Percentiles rank a stretch among this genome's conserved stretches.
Evolutionary conservation across 2,329 filamentous ascomycete species (phyloP).

Genomic region (Monilinia polystroma): DNA sequence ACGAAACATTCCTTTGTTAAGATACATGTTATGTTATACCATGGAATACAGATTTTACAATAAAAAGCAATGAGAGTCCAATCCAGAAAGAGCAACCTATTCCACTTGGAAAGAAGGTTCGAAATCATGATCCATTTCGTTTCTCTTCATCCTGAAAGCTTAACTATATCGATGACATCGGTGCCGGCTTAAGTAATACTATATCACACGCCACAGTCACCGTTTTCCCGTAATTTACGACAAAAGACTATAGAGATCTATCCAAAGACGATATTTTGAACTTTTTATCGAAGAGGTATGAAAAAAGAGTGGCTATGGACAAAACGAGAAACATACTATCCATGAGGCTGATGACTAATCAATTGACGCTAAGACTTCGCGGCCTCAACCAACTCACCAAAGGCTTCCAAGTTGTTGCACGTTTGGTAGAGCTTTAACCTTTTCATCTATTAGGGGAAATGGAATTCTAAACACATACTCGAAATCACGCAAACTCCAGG

Average conservation of each 20-base stretch:
- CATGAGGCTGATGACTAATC: not conserved
- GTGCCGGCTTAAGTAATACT: not conserved
- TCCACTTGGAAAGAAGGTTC: slow-evolving; percentile 8
- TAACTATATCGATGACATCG: not conserved
- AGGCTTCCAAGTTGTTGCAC: not conserved
- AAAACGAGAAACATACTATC: not conserved
- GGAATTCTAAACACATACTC: not conserved
- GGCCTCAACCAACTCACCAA: not conserved
- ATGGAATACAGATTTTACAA: not conserved
- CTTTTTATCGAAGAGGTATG: not conserved
- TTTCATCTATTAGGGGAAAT: not conserved
- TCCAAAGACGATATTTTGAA: not conserved
- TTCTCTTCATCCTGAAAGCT: not conserved
- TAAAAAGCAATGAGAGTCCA: not conserved
- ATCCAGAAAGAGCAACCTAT: slow-evolving; percentile 3
- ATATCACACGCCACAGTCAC: not conserved
- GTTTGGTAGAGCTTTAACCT: not conserved
- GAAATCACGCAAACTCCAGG: not conserved
- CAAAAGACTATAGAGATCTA: not conserved
- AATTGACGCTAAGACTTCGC: not conserved
- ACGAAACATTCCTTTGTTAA: not conserved
- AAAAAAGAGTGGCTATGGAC: not conserved
- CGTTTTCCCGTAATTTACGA: not conserved
- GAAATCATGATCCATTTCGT: not conserved
- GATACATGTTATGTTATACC: not conserved